Base-by-base conservation (phyloP, 2,329 filamentous ascomycete genomes). In the Pseudopithomyces maydicus region DNA sequence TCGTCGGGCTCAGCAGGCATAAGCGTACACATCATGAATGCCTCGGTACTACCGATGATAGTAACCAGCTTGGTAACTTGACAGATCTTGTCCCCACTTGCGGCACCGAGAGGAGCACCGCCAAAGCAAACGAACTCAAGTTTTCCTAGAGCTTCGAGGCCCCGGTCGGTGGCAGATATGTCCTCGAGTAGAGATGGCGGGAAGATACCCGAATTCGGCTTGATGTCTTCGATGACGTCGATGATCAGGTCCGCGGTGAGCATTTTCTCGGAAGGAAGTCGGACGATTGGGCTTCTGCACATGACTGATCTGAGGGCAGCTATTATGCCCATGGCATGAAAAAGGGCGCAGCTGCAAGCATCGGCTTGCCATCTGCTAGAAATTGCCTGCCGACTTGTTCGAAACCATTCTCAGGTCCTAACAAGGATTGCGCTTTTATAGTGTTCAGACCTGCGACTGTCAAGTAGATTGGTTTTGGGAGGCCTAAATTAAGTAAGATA, bases 41-140 rank as follows among this genome's bases (percentile, higher is more conserved):
- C 41, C 14, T 43, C 41, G 3, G 41, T 43, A 20, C 41, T 43
- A n/a, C 41, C 41, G 12, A 43, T 43, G 10, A 22, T 6, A 23
- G 41, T 43, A 8, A 22, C 41, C 17, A 60, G 48, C 6, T 53
- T 52, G 15, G 58, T 60, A 1, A 60, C 58, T 41, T 49, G 22
- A 33, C 51, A 57, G 19, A 60, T 57, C 33, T 55, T 60, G 17
- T 60, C 52, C 17, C 58, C 58, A 20, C 52, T 55, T 43, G 51
- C 52, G 14, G 43, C 33, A 33, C 55, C 55, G 10, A 60, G 48
- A 32, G 58, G 58, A 14, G 58, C 58, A 15, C 58, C 58, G 17
- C 58, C 58, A 20, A 57, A 60, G 14, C 3, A 43, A 20, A 43
- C 20, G 15, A 3, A 12, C 41, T 43, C 41, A 8, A 43, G 20